A percentile compares a stretch with the other conserved stretches of the same genome.
Conservation (phyloP, 352 stramenopile species). For the Pythium phragmiticola region DNA sequence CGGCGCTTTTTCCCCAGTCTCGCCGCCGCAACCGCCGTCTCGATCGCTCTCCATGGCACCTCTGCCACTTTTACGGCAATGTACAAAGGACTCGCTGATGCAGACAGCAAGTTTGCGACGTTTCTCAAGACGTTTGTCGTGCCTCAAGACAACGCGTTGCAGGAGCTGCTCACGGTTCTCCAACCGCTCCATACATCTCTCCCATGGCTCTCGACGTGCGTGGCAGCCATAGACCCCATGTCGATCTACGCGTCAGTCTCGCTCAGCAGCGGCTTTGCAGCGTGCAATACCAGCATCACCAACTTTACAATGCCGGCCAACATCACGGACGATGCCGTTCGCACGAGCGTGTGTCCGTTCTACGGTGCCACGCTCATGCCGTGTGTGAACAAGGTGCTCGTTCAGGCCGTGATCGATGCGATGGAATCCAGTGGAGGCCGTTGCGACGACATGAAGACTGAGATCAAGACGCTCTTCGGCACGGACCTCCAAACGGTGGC, state of each 20-base stretch:
- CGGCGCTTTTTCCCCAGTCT: neutral
- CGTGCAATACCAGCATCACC: constrained; percentile 31
- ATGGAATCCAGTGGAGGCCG: constrained; percentile 29
- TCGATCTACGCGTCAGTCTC: constrained; percentile 21
- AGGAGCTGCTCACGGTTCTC: constrained; percentile 27
- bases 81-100: constrained; percentile 27
- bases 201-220: constrained; percentile 45
- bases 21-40: neutral
- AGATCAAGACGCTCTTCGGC: constrained; percentile 39
- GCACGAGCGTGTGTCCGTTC: constrained; percentile 26
- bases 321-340: constrained; percentile 14
- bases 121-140: constrained; percentile 3
- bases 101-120: constrained; percentile 22
- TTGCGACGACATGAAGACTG: constrained; percentile 38
- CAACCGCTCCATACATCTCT: constrained; percentile 26
- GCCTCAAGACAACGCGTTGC: constrained; percentile 3
- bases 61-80: neutral
- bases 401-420: constrained; percentile 26
- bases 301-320: constrained; percentile 8
- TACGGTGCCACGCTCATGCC: constrained; percentile 34
- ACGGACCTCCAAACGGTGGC: constrained; percentile 34
- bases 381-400: constrained; percentile 35
- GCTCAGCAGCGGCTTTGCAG: constrained; percentile 23
- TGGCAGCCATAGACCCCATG: constrained; percentile 34
- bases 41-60: neutral